Conservation (phyloP, 225 moss, liverwort and hornwort genomes). For the Physcomitrellopsis africana region DNA sequence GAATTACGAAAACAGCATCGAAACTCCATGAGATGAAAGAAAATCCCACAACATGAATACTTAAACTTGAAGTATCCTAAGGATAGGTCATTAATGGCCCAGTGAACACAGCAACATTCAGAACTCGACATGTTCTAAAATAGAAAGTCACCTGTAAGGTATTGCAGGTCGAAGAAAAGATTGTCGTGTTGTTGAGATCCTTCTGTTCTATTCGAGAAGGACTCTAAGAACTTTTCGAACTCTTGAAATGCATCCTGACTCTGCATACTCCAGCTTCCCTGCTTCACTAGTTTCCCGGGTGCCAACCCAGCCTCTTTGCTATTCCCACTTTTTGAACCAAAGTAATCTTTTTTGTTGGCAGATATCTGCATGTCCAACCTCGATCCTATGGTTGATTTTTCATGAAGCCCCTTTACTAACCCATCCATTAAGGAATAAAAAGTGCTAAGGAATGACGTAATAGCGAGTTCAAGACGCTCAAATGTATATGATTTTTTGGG, state of each 20-base stretch:
- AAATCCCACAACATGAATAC: neutral
- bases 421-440: slow-evolving; percentile 76
- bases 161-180: slow-evolving; percentile 86
- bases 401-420: slow-evolving; percentile 51
- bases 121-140: no score
- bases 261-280: slow-evolving; percentile 47
- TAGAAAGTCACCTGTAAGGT: slow-evolving; percentile 67
- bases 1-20: neutral
- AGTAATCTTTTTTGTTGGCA: slow-evolving; percentile 36
- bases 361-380: slow-evolving; percentile 40
- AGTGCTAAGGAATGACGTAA: slow-evolving; percentile 76
- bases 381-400: slow-evolving; percentile 40
- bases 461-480: slow-evolving; percentile 80
- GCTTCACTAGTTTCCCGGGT: slow-evolving; percentile 43
- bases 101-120: no score
- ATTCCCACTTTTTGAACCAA: slow-evolving; percentile 40
- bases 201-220: slow-evolving; percentile 51
- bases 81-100: neutral
- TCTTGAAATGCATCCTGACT: slow-evolving; percentile 62
- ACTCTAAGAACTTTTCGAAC: slow-evolving; percentile 69
- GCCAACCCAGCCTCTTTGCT: slow-evolving; percentile 44
- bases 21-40: neutral
- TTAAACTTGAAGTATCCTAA: neutral
- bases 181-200: slow-evolving; percentile 56
- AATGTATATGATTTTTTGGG: slow-evolving; percentile 84